Conservation (phyloP, 2,329 filamentous ascomycete species). For the Colletotrichum gigasporum region DNA sequence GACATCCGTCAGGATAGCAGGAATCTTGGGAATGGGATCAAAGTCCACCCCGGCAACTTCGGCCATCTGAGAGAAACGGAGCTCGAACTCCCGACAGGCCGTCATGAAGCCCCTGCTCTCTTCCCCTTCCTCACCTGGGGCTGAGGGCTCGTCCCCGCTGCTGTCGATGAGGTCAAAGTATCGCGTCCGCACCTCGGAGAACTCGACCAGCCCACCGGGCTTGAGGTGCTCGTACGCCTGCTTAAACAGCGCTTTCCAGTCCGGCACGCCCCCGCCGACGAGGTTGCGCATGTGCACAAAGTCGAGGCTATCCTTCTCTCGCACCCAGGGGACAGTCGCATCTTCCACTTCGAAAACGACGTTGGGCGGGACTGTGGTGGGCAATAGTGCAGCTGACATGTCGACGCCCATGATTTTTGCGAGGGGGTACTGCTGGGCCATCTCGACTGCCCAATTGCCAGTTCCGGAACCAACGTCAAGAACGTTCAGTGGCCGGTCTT, state of each 20-base stretch:
- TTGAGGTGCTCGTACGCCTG: constrained; percentile 51
- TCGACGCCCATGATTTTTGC: constrained; percentile 52
- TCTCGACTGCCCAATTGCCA: constrained; percentile 54
- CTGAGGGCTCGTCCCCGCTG: constrained; percentile 39
- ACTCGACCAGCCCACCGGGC: constrained; percentile 55
- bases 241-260: constrained; percentile 48
- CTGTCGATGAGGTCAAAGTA: constrained; percentile 50
- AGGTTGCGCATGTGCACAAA: constrained; percentile 54
- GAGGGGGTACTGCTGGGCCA: constrained; percentile 50
- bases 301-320: constrained; percentile 42
- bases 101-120: constrained; percentile 32
- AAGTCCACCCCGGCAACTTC: constrained; percentile 46
- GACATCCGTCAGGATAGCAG: constrained; percentile 44
- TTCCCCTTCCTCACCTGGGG: constrained; percentile 25
- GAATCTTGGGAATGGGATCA: constrained; percentile 48
- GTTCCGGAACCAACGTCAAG: constrained; percentile 54
- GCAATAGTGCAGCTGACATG: constrained; percentile 50
- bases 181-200: constrained; percentile 51
- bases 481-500: constrained; percentile 38
- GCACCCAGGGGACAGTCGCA: constrained; percentile 57
- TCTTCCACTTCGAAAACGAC: constrained; percentile 68
- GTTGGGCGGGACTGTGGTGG: constrained; percentile 63
- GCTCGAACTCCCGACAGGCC: constrained; percentile 46
- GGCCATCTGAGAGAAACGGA: constrained; percentile 39
- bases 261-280: constrained; percentile 54